Percentiles rank a stretch among this genome's conserved stretches.
These are phyloP conservation scores for Voacanga thouarsii DNA, from an alignment of 257 asterid genomes.

Conservation along the genomic window DNA sequence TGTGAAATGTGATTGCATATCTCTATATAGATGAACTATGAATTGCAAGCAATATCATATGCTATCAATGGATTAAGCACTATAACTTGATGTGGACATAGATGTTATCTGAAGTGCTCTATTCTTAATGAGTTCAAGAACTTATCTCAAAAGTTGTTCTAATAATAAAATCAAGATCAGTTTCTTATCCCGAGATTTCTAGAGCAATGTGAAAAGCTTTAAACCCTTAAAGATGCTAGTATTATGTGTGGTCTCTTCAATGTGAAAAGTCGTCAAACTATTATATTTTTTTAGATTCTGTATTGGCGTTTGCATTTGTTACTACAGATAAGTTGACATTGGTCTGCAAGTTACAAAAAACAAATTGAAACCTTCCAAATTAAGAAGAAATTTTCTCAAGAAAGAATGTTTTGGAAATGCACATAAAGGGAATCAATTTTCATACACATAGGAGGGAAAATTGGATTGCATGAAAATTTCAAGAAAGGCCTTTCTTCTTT, in stretches of 20 bases:
- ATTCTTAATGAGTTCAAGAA: background rate
- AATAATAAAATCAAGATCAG: background rate
- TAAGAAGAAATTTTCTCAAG: too few species aligned
- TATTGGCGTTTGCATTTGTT: background rate
- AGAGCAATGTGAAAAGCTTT: background rate
- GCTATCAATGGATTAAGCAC: background rate
- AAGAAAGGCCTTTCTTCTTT: background rate
- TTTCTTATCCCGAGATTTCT: background rate
- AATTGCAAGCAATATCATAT: background rate
- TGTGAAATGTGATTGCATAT: background rate
- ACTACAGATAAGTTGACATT: too few species aligned
- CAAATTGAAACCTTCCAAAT: background rate
- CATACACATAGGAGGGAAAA: background rate
- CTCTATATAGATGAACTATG: background rate
- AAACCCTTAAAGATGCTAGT: background rate
- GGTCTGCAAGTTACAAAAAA: background rate
- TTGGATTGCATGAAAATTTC: background rate
- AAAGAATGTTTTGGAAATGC: too few species aligned
- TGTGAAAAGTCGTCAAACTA: too few species aligned
- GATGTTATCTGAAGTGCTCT: background rate
- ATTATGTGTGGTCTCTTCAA: background rate
- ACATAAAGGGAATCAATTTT: background rate
- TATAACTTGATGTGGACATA: background rate
- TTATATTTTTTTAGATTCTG: too few species aligned
- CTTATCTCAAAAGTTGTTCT: background rate